These are phyloP conservation scores for Lithohypha guttulata DNA, from an alignment of 2,329 filamentous ascomycete genomes.

Conservation along the genomic window DNA sequence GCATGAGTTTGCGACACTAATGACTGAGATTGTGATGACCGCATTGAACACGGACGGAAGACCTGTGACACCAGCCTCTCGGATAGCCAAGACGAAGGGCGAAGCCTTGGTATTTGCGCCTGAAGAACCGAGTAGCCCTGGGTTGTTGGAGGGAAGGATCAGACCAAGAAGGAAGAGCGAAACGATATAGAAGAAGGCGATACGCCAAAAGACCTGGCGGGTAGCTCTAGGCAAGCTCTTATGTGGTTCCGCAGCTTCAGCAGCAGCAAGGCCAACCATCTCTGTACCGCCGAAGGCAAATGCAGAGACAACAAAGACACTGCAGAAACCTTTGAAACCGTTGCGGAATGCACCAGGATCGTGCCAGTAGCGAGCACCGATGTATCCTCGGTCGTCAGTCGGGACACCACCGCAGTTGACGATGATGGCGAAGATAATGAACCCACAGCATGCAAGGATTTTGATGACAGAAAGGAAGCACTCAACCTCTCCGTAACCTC, in stretches of 20 bases:
- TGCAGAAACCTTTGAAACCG: slow-evolving; percentile 54
- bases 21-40: slow-evolving; percentile 82
- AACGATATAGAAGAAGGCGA: slow-evolving; percentile 77
- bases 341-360: slow-evolving; percentile 63
- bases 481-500: slow-evolving; percentile 73
- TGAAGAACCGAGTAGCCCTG: slow-evolving; percentile 49
- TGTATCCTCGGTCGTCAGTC: slow-evolving; percentile 53
- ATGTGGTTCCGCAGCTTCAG: slow-evolving; percentile 47
- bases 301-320: slow-evolving; percentile 53
- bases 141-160: slow-evolving; percentile 57
- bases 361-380: slow-evolving; percentile 67
- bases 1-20: slow-evolving; percentile 84
- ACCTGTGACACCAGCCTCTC: slow-evolving; percentile 67
- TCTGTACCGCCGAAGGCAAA: slow-evolving; percentile 55
- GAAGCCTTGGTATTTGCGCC: slow-evolving; percentile 62
- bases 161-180: slow-evolving; percentile 72
- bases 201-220: slow-evolving; percentile 68
- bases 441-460: slow-evolving; percentile 66
- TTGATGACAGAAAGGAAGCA: slow-evolving; percentile 73
- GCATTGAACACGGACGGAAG: slow-evolving; percentile 84
- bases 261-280: slow-evolving; percentile 49
- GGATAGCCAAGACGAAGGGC: slow-evolving; percentile 86
- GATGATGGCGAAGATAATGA: slow-evolving; percentile 44
- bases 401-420: slow-evolving; percentile 71
- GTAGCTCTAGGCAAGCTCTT: slow-evolving; percentile 52